These are phyloP conservation scores for Lipomyces kockii DNA, from an alignment of 805 yeast genomes.

Conservation along the genomic window DNA sequence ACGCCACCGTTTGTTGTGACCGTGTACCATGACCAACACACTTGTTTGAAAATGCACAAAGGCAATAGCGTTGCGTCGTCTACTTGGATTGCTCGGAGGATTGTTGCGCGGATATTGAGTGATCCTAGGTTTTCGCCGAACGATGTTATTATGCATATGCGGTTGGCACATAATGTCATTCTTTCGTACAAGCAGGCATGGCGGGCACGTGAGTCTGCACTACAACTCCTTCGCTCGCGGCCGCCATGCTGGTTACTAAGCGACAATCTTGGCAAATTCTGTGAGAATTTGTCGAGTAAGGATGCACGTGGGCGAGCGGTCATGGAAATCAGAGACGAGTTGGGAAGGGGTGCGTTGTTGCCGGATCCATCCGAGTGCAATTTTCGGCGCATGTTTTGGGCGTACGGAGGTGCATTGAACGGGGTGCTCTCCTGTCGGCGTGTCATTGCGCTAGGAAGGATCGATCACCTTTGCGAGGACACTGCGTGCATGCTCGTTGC, in stretches of 20 bases:
- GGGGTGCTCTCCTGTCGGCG: constrained; percentile 19
- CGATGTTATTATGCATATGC: constrained; percentile 16
- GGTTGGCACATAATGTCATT: constrained; percentile 10
- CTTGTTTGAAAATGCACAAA: constrained; percentile 14
- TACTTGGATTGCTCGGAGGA: constrained; percentile 27
- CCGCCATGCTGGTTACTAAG: constrained; percentile 13
- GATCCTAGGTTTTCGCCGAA: constrained; percentile 23
- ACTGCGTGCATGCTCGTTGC: constrained; percentile 17
- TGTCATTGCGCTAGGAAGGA: constrained; percentile 22
- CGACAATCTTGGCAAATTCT: constrained; percentile 9
- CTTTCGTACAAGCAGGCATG: constrained; percentile 34
- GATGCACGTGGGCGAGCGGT: constrained; percentile 17
- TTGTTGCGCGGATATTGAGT: constrained; percentile 11
- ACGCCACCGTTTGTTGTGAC: constrained; percentile 20
- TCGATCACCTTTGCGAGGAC: background rate
- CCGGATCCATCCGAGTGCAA: constrained; percentile 25
- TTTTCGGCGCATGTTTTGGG: constrained; percentile 26
- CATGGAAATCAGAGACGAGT: constrained; percentile 22
- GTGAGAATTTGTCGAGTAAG: background rate
- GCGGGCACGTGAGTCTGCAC: constrained; percentile 32
- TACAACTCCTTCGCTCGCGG: constrained; percentile 13
- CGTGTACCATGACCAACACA: constrained; percentile 22
- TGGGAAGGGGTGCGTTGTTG: constrained; percentile 25
- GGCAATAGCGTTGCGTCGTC: constrained; percentile 24
- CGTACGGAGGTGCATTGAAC: constrained; percentile 16